Conservation (phyloP, 441 rosid genomes). For the Pelargonium citronellum region DNA sequence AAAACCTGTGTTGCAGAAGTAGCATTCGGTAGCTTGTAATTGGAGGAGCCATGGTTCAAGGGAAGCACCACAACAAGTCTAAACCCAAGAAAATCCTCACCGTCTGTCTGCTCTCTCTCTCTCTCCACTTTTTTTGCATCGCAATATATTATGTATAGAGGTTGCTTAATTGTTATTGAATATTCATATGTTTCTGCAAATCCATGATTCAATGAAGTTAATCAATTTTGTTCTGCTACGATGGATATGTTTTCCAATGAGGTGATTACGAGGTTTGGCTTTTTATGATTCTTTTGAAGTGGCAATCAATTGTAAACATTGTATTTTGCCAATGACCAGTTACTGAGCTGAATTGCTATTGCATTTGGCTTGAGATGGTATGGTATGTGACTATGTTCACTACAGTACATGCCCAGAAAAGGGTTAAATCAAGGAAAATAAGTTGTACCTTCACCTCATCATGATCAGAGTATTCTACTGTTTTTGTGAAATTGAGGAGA, state of each 20-base stretch:
- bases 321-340: background rate
- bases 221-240: background rate
- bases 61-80: constrained; percentile 6
- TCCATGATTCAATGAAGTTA: background rate
- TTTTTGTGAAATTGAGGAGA: too few relatives aligned
- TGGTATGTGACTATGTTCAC: too few relatives aligned
- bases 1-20: background rate
- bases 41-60: constrained; percentile 7
- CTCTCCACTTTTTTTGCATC: background rate
- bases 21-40: background rate
- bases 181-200: background rate
- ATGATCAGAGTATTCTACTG: background rate
- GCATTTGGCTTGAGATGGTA: background rate
- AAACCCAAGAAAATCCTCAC: constrained; percentile 2
- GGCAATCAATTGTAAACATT: background rate
- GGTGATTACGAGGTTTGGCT: too few relatives aligned
- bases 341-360: background rate
- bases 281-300: background rate
- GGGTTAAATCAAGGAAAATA: background rate
- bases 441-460: background rate
- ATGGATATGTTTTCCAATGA: too few relatives aligned
- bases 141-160: background rate
- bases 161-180: background rate
- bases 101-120: background rate
- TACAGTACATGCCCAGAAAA: too few relatives aligned